Evolutionary conservation across 108 stramenopile species (phyloP).

Genomic region (Cyclotella distinguenda): DNA sequence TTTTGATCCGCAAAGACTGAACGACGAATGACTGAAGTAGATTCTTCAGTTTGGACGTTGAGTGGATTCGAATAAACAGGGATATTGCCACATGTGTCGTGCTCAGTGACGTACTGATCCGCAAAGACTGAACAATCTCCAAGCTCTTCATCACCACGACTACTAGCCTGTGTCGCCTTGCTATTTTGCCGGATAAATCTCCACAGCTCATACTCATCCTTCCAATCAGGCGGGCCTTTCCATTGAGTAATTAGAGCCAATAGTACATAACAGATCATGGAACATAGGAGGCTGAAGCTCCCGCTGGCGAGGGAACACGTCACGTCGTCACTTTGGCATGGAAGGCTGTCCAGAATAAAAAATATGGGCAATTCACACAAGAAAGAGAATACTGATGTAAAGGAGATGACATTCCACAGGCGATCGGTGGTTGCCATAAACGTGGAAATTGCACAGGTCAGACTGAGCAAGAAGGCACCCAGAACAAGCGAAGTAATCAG

Average conservation of each 20-base stretch:
- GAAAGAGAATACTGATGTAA: constrained; percentile 12
- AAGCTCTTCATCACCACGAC: constrained; percentile 1
- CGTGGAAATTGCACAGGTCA: constrained; percentile 29
- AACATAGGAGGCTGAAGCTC: constrained; percentile 25
- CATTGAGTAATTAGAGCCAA: constrained; percentile 25
- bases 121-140: not conserved
- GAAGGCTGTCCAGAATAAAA: constrained; percentile 16
- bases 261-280: constrained; percentile 18
- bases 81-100: too few relatives aligned
- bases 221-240: constrained; percentile 43
- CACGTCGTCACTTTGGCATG: constrained; percentile 6
- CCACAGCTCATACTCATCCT: constrained; percentile 48
- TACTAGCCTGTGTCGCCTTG: not conserved
- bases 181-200: constrained; percentile 16
- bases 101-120: too few relatives aligned
- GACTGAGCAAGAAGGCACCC: not conserved
- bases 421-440: constrained; percentile 2
- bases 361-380: constrained; percentile 26
- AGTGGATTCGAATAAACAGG: not conserved
- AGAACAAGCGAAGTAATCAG: constrained; percentile 8
- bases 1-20: too few relatives aligned
- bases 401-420: constrained; percentile 26
- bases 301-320: constrained; percentile 16
- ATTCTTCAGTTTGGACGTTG: too few relatives aligned
- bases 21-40: not conserved